These are phyloP conservation scores for Trichoderma orchidacearum DNA, from an alignment of 495 filamentous ascomycete species.

Conservation along the genomic window DNA sequence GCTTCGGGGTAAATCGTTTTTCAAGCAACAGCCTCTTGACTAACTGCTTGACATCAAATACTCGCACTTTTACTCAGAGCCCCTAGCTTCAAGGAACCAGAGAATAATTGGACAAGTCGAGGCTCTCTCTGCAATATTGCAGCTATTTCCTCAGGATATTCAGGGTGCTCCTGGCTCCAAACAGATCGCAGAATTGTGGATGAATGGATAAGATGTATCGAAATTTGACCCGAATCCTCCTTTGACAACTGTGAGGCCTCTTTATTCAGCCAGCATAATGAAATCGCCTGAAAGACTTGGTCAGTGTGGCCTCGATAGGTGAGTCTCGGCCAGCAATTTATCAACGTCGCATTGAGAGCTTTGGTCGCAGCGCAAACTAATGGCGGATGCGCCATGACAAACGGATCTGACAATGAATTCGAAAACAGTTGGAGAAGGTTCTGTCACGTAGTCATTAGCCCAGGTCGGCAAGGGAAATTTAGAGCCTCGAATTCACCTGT, in stretches of 20 bases:
- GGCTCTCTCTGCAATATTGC: not conserved
- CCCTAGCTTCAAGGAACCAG: conserved; percentile 15
- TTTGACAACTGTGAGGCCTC: conserved; percentile 23
- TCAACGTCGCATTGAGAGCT: conserved; percentile 44
- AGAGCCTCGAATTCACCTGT: conserved; percentile 25
- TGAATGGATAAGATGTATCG: conserved; percentile 29
- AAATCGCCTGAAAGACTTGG: conserved; percentile 53
- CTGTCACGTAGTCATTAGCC: conserved; percentile 13
- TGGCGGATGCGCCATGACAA: conserved; percentile 44
- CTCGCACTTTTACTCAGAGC: not conserved
- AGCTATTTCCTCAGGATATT: not conserved
- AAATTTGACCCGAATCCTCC: conserved; percentile 17
- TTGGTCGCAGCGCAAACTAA: conserved; percentile 39
- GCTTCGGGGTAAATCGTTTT: conserved; percentile 82
- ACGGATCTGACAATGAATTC: not conserved
- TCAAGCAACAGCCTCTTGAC: conserved; percentile 75
- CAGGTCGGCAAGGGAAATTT: not conserved
- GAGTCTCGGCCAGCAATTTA: conserved; percentile 62
- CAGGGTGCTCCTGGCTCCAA: conserved; percentile 6
- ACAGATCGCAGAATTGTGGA: conserved; percentile 3
- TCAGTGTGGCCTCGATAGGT: conserved; percentile 38
- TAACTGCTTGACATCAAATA: conserved; percentile 11
- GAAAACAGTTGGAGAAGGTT: conserved; percentile 57
- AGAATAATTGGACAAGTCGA: conserved; percentile 10
- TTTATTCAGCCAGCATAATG: conserved; percentile 53